Evolutionary conservation across 208 protist genomes (phyloP).

Genomic region (Acanthamoeba culbertsoni): DNA sequence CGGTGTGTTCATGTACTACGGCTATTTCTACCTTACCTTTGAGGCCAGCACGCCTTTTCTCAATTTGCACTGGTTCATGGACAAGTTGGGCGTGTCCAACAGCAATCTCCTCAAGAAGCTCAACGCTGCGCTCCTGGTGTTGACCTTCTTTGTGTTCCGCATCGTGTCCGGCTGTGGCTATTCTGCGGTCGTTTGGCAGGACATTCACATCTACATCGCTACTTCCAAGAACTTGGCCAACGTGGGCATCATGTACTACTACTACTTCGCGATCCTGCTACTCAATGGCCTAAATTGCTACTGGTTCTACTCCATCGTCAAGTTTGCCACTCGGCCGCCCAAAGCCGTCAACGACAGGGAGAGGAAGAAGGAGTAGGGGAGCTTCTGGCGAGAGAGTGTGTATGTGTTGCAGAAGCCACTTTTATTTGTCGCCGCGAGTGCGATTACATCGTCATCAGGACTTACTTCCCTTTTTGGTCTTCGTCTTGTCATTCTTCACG

Average conservation of each 20-base stretch:
- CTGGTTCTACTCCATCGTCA: conserved; percentile 45
- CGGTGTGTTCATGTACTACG: conserved; percentile 33
- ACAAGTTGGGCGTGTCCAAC: conserved; percentile 24
- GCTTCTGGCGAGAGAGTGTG: no score
- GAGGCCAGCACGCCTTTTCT: conserved; percentile 43
- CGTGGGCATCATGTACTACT: conserved; percentile 24
- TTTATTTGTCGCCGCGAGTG: no score
- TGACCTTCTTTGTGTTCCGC: conserved; percentile 5
- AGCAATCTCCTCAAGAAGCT: neutral
- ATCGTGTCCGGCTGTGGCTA: conserved; percentile 19
- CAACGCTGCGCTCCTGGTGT: neutral
- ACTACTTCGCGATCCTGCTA: neutral
- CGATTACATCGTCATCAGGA: neutral
- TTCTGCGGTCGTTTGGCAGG: conserved; percentile 16
- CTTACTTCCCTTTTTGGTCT: neutral
- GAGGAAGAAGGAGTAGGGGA: neutral
- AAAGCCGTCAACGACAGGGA: neutral
- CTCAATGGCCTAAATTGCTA: conserved; percentile 21
- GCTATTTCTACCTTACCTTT: conserved; percentile 24
- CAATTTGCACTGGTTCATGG: conserved; percentile 32
- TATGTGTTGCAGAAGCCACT: no score
- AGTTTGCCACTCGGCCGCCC: neutral
- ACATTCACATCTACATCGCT: neutral
- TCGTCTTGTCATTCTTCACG: neutral
- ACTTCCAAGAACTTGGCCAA: neutral